Evolutionary conservation across 306 rosid species (phyloP).

Genomic region (Cajanus cajan): DNA sequence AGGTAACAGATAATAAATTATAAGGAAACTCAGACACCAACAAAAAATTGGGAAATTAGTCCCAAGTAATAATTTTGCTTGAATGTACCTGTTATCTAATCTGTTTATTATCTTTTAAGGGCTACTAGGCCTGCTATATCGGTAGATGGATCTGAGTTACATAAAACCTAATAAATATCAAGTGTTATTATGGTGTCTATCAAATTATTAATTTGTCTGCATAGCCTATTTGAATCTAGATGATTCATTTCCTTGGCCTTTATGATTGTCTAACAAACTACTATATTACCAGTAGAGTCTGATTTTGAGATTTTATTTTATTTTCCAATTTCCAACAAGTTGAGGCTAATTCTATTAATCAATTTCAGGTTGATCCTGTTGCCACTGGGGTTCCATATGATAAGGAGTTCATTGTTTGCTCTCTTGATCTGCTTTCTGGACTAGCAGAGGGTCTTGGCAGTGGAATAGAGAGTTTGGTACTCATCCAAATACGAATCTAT

Average conservation of each 20-base stretch:
- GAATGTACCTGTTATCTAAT: background rate
- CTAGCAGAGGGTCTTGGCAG: slow-evolving; percentile 98
- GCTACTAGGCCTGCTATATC: background rate
- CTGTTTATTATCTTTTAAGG: background rate
- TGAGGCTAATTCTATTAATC: slow-evolving; percentile 37
- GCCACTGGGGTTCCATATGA: slow-evolving; percentile 84
- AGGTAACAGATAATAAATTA: background rate
- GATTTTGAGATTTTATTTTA: slow-evolving; percentile 28
- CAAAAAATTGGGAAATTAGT: background rate
- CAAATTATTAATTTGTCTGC: background rate
- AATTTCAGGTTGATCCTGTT: slow-evolving; percentile 83
- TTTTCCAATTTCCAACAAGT: slow-evolving; percentile 19
- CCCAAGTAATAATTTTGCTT: background rate
- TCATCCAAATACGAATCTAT: too few species aligned
- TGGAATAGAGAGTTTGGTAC: slow-evolving; percentile 97
- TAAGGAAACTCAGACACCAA: background rate
- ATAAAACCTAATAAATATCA: background rate
- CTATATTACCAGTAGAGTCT: background rate
- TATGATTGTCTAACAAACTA: background rate
- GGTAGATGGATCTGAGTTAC: background rate
- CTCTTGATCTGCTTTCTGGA: slow-evolving; percentile 97
- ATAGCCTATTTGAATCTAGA: background rate
- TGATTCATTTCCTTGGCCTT: slow-evolving; percentile 11
- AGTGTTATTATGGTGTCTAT: background rate
- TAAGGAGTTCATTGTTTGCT: slow-evolving; percentile 94